Base-by-base conservation (phyloP, 768 basidiomycete genomes). In the Kwoniella dejecticola region DNA sequence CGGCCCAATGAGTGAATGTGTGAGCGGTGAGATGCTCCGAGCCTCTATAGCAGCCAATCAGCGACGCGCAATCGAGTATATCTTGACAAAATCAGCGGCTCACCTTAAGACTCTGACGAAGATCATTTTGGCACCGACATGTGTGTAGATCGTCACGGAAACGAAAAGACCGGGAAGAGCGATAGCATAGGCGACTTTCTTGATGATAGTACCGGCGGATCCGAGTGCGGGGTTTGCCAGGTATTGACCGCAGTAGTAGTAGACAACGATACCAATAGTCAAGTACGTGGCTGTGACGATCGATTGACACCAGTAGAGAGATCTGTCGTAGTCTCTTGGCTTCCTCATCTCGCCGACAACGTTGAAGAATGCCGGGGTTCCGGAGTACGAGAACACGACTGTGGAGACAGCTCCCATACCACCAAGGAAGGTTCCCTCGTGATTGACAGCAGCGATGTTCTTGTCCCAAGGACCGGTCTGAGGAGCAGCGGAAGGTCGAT, bases 71-170 rank as follows among this genome's bases (percentile, higher is more conserved):
- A 30, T 17, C 21, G 6, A 21, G 8, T 5, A 31, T 7, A 27
- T 7, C 33, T 36, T 7, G 33, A 36, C 33, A 23, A 23, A 0
- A 4, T n/a, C n/a, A n/a, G n/a, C 11, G 13, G 52, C 66, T 24
- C 48, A 67, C 66, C 71, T 66, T 2, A 76, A 49, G 1, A 71
- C n/a, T 13, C 74, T 48, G 44, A 76, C 71, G 44, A 76, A 73
- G 61, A 73, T 63, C 59, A 63, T 63, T 60, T 76, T 76, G 36
- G 71, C 68, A 11, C 66, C 64, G 23, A 68, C 63, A 33, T 67
- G 70, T n/a, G 63, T 63, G 50, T 60, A 60, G 50, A 60, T 52
- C 15, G 50, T 60, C 17, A 53, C 57, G 4, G 38, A 44, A 29
- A 69, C 68, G 30, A 69, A 60, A 13, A 75, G 60, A 36, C 69